Evolutionary conservation across 176 grass and related monocot genomes (phyloP).

Genomic region (Phoenix dactylifera): DNA sequence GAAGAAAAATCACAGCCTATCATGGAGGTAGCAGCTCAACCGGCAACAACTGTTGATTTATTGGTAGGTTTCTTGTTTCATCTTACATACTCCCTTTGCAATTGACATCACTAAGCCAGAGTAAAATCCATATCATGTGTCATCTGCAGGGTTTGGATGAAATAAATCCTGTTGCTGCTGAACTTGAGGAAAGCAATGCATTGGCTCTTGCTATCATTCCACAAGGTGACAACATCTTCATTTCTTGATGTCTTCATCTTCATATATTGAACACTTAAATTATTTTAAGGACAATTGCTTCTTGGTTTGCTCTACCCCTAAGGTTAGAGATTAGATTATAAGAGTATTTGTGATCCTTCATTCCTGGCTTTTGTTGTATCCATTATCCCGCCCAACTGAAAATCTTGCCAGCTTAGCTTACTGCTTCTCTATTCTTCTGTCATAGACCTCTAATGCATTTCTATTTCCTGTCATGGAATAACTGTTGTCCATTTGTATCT

Average conservation of each 20-base stretch:
- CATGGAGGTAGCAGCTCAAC: constrained; percentile 25
- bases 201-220: constrained; percentile 56
- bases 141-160: constrained; percentile 52
- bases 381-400: neutral
- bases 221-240: constrained; percentile 25
- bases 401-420: neutral
- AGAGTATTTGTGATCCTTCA: too few relatives aligned
- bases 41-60: constrained; percentile 42
- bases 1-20: constrained; percentile 27
- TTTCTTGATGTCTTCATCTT: neutral
- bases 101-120: neutral
- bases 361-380: too few relatives aligned
- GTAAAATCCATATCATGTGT: constrained; percentile 1
- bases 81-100: neutral
- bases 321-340: too few relatives aligned
- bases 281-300: neutral
- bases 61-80: constrained; percentile 28
- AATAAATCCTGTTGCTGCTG: constrained; percentile 36
- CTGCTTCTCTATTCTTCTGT: neutral
- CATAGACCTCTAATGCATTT: neutral
- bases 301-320: too few relatives aligned
- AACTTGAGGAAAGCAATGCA: constrained; percentile 62
- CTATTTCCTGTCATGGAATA: neutral
- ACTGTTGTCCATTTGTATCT: constrained; percentile 1
- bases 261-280: neutral